phyloP scores from a whole-genome alignment of 164 flowering plant species.

The Sextonia rubra region DNA sequence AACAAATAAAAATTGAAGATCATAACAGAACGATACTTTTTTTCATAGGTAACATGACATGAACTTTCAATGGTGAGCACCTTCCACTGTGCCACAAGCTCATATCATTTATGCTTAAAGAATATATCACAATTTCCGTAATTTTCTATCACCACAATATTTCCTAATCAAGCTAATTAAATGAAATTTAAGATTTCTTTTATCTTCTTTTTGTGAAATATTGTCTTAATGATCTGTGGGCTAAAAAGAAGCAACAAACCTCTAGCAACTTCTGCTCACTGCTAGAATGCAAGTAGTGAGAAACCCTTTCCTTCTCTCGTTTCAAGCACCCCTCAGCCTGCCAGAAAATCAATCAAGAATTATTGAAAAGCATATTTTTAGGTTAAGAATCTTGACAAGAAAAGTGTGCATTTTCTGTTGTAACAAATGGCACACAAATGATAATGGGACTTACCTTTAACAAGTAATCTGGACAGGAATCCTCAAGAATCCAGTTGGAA shows the following conservation, averaged over 20 bases:
- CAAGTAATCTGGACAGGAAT: slow-evolving; percentile 92
- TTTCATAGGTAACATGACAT: no score
- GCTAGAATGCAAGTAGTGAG: slow-evolving; percentile 78
- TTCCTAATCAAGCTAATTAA: no score
- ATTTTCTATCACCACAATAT: no score
- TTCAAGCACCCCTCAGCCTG: slow-evolving; percentile 89
- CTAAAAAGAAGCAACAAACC: slow-evolving; percentile 28
- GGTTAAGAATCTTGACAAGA: neutral
- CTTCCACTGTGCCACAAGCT: no score
- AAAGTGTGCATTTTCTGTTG: neutral
- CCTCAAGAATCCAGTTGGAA: slow-evolving; percentile 71
- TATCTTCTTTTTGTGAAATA: no score
- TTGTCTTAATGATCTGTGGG: neutral
- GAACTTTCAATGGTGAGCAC: no score
- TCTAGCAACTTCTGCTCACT: slow-evolving; percentile 76
- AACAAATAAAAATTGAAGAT: no score
- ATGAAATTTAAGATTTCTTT: no score
- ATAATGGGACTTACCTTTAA: slow-evolving; percentile 38
- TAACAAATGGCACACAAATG: neutral
- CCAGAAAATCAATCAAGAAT: slow-evolving; percentile 7
- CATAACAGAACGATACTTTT: no score
- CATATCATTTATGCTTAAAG: no score
- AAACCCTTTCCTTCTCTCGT: slow-evolving; percentile 77
- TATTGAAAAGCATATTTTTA: neutral
- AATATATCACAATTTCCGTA: no score